A percentile compares a stretch with the other conserved stretches of the same genome.
phyloP scores from a whole-genome alignment of 2,329 filamentous ascomycete genomes.

The Aspergillus niger region DNA sequence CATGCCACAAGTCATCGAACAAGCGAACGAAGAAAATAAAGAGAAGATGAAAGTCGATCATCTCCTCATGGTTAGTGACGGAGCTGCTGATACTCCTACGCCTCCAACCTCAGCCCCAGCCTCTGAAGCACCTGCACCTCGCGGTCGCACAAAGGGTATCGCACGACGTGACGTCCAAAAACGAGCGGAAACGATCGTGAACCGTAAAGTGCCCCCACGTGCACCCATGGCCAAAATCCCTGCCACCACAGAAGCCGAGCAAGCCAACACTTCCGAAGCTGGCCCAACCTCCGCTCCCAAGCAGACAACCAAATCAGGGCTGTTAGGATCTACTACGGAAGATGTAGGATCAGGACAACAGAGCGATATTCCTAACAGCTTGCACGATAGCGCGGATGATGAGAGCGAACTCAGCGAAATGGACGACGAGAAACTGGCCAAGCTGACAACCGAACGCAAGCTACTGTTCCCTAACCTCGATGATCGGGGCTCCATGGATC shows the following conservation, averaged over 20 bases:
- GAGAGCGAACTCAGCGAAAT: slow-evolving; percentile 71
- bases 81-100: slow-evolving; percentile 31
- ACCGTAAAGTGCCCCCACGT: slow-evolving; percentile 37
- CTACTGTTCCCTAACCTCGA: slow-evolving; percentile 29
- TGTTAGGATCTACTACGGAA: slow-evolving; percentile 38
- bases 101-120: slow-evolving; percentile 35
- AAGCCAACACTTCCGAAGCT: slow-evolving; percentile 22
- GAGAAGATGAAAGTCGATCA: slow-evolving; percentile 52
- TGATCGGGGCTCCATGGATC: slow-evolving; percentile 26
- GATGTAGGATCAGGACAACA: slow-evolving; percentile 44
- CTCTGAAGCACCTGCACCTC: slow-evolving; percentile 38
- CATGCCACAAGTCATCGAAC: slow-evolving; percentile 41
- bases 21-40: slow-evolving; percentile 47
- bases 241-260: slow-evolving; percentile 26
- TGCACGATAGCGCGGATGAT: slow-evolving; percentile 67
- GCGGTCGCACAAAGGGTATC: slow-evolving; percentile 57
- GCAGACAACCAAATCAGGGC: slow-evolving; percentile 10
- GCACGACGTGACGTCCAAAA: slow-evolving; percentile 61
- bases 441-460: slow-evolving; percentile 27
- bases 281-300: slow-evolving; percentile 47
- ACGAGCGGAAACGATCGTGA: slow-evolving; percentile 59
- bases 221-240: slow-evolving; percentile 27
- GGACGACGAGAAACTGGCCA: slow-evolving; percentile 38
- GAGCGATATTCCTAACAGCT: slow-evolving; percentile 60
- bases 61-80: slow-evolving; percentile 45